phyloP scores from a whole-genome alignment of 2,329 filamentous ascomycete species.

The Fusarium xylarioides region DNA sequence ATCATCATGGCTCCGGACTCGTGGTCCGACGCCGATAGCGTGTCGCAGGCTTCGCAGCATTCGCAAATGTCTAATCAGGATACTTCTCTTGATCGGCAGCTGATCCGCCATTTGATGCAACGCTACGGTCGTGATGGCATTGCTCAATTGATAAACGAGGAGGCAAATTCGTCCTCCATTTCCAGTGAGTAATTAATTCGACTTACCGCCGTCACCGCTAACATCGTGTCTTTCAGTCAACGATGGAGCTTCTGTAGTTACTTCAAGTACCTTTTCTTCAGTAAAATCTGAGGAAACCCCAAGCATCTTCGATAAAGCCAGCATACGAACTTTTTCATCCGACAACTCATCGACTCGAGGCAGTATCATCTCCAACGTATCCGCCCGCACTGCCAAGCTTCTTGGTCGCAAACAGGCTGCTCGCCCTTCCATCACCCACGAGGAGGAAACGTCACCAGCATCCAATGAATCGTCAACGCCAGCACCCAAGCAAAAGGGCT shows the following conservation, averaged over 20 bases:
- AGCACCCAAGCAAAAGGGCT: conserved; percentile 50
- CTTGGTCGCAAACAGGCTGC: conserved; percentile 44
- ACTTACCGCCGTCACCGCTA: background rate
- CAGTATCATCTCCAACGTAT: conserved; percentile 54
- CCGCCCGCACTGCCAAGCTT: conserved; percentile 49
- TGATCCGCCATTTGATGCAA: conserved; percentile 48
- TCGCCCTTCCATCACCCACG: conserved; percentile 35
- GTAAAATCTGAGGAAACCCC: conserved; percentile 49
- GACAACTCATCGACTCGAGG: conserved; percentile 52
- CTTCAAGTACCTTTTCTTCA: conserved; percentile 48
- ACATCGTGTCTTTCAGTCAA: conserved; percentile 33
- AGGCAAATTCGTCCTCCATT: conserved; percentile 39
- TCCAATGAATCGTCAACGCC: conserved; percentile 37
- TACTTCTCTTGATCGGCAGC: conserved; percentile 46
- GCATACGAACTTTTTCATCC: conserved; percentile 51
- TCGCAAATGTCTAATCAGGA: conserved; percentile 41
- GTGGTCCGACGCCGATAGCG: conserved; percentile 46
- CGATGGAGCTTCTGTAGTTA: conserved; percentile 48
- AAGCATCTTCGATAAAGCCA: conserved; percentile 50
- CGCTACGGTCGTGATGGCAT: conserved; percentile 48
- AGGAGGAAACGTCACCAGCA: conserved; percentile 39
- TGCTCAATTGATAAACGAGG: conserved; percentile 47
- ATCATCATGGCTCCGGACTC: conserved; percentile 44
- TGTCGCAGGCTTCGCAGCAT: conserved; percentile 44
- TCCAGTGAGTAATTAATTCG: conserved; percentile 41